Conservation (phyloP, 495 filamentous ascomycete species). For the Trichoderma erinaceum region DNA sequence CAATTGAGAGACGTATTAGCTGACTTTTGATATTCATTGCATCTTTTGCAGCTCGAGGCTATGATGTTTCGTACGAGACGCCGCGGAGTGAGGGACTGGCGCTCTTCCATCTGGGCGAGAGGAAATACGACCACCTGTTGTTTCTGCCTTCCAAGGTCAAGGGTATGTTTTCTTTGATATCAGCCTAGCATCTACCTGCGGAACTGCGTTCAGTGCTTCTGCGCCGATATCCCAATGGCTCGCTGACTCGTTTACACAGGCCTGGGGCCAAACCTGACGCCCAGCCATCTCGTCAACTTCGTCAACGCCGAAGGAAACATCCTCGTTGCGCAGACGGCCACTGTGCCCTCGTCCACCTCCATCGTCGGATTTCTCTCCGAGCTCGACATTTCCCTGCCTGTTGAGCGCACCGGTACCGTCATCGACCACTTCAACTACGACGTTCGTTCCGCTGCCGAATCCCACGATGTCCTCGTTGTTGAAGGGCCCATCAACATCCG, state of each 20-base stretch:
- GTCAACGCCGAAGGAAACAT: constrained; percentile 88
- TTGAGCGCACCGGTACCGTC: constrained; percentile 71
- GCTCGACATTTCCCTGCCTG: constrained; percentile 83
- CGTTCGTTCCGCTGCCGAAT: constrained; percentile 62
- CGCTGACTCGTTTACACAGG: constrained; percentile 41
- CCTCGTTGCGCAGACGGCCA: constrained; percentile 76
- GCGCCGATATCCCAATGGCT: neutral
- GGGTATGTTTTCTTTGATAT: constrained; percentile 44
- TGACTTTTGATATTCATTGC: neutral
- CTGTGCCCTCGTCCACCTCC: constrained; percentile 63
- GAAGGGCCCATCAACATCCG: constrained; percentile 55
- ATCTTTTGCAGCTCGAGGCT: constrained; percentile 64
- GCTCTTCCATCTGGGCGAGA: constrained; percentile 82
- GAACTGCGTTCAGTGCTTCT: neutral
- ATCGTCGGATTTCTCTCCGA: constrained; percentile 83
- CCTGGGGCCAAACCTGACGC: constrained; percentile 79
- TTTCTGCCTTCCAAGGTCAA: constrained; percentile 84
- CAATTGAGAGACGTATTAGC: neutral
- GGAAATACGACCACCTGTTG: constrained; percentile 82
- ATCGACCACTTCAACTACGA: constrained; percentile 98
- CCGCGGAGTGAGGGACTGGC: constrained; percentile 78
- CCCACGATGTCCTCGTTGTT: constrained; percentile 83
- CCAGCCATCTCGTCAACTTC: constrained; percentile 83
- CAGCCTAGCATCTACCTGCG: neutral
- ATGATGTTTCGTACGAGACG: constrained; percentile 69